Conservation (phyloP, 768 basidiomycete species). For the Leccinum uliginosum region DNA sequence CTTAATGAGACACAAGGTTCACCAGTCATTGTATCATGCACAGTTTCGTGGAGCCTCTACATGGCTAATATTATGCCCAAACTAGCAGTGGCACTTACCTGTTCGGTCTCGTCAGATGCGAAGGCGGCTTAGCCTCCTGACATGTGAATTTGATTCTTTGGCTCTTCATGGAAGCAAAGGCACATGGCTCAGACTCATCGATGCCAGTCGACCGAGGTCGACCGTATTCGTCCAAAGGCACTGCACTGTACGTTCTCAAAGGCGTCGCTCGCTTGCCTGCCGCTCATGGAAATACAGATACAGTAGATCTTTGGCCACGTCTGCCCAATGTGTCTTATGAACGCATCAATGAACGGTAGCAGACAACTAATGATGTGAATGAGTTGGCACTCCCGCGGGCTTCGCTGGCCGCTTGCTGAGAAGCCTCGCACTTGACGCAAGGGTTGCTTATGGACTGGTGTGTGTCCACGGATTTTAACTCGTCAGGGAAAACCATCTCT, state of each 20-base stretch:
- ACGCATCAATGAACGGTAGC: constrained; percentile 4
- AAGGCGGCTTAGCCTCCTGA: not conserved
- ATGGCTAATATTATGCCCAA: not conserved
- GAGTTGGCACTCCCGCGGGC: constrained; percentile 14
- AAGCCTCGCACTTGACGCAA: constrained; percentile 19
- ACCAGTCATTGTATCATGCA: not conserved
- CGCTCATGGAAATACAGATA: not conserved
- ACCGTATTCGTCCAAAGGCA: not conserved
- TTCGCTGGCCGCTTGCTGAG: constrained; percentile 8
- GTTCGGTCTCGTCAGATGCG: not conserved
- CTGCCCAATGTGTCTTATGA: not conserved
- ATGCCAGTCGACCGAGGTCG: not conserved
- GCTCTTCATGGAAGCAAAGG: constrained; percentile 1
- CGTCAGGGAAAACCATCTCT: constrained; percentile 3
- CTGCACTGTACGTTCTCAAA: constrained; percentile 1
- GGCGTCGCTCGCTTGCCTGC: not conserved
- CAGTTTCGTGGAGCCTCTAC: constrained; percentile 1
- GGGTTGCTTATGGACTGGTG: constrained; percentile 9
- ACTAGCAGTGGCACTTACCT: not conserved
- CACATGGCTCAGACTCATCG: not conserved
- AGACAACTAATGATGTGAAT: constrained; percentile 4
- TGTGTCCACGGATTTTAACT: constrained; percentile 16
- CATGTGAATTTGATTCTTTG: constrained; percentile 12
- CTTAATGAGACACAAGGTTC: not conserved
- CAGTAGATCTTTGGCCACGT: not conserved